Percentiles rank a stretch among this genome's conserved stretches.
Evolutionary conservation across 2,329 filamentous ascomycete species (phyloP).

Genomic region (Clathrospora elynae): DNA sequence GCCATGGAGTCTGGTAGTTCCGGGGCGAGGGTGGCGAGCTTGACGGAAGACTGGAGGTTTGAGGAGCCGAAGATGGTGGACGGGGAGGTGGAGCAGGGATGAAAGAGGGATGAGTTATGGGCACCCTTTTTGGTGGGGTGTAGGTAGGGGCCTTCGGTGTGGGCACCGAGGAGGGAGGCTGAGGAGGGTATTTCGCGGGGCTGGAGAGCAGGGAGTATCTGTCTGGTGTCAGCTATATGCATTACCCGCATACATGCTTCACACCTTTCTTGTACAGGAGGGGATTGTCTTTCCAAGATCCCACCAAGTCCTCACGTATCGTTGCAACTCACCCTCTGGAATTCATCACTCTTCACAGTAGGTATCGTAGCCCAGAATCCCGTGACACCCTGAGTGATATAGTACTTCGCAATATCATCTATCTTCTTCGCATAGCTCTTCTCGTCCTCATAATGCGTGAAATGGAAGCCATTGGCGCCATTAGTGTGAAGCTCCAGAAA

Average conservation of each 20-base stretch:
- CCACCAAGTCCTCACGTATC: too few relatives aligned
- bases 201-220: constrained; percentile 56
- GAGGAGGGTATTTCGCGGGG: constrained; percentile 51
- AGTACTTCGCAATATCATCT: constrained; percentile 54
- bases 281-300: too few relatives aligned
- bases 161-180: constrained; percentile 61
- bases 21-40: constrained; percentile 59
- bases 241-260: too few relatives aligned
- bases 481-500: constrained; percentile 63
- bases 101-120: constrained; percentile 56
- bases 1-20: constrained; percentile 53
- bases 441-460: constrained; percentile 55
- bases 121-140: constrained; percentile 60
- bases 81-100: constrained; percentile 43
- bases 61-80: constrained; percentile 54
- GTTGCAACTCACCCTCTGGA: constrained; percentile 48
- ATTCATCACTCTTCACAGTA: constrained; percentile 55
- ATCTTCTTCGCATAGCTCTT: constrained; percentile 52
- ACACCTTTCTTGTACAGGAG: too few relatives aligned
- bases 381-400: constrained; percentile 59
- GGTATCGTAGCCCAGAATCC: constrained; percentile 61
- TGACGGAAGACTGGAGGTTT: constrained; percentile 51
- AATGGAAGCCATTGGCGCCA: constrained; percentile 60
- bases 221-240: constrained; percentile 12
- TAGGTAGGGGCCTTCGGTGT: constrained; percentile 62